Conservation (phyloP, 306 rosid species). For the Quercus engelmannii region DNA sequence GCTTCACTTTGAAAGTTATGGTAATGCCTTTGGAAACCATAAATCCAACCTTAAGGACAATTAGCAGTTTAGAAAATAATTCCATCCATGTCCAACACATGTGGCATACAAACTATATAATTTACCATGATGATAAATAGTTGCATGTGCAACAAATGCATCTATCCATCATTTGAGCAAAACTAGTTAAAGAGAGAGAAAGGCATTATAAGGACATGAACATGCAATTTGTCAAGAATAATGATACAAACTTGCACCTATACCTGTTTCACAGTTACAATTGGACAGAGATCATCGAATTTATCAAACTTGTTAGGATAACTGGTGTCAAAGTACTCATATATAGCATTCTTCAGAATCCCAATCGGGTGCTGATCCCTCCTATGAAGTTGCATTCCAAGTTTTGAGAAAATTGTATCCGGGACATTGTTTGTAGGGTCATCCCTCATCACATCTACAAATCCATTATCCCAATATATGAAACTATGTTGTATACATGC, state of each 20-base stretch:
- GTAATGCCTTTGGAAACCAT: not conserved
- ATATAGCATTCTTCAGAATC: too few species aligned
- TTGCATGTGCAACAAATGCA: not conserved
- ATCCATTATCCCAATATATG: too few species aligned
- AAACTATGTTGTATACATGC: too few species aligned
- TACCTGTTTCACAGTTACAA: constrained; percentile 85
- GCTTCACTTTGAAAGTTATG: not conserved
- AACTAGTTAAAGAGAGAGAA: constrained; percentile 1
- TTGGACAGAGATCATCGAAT: too few species aligned
- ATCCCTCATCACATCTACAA: too few species aligned
- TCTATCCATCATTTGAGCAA: not conserved
- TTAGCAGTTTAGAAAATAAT: not conserved
- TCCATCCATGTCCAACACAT: not conserved
- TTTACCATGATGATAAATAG: not conserved
- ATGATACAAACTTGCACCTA: not conserved
- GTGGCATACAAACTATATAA: not conserved
- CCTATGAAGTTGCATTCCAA: too few species aligned
- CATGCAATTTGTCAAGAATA: not conserved
- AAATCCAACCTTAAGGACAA: not conserved
- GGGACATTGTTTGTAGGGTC: too few species aligned
- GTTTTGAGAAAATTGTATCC: too few species aligned
- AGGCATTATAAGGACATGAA: not conserved
- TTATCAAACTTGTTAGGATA: too few species aligned
- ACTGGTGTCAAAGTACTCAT: too few species aligned
- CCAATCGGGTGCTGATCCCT: too few species aligned